Conservation (phyloP, 140 eudicot genomes). For the Stevia rebaudiana region DNA sequence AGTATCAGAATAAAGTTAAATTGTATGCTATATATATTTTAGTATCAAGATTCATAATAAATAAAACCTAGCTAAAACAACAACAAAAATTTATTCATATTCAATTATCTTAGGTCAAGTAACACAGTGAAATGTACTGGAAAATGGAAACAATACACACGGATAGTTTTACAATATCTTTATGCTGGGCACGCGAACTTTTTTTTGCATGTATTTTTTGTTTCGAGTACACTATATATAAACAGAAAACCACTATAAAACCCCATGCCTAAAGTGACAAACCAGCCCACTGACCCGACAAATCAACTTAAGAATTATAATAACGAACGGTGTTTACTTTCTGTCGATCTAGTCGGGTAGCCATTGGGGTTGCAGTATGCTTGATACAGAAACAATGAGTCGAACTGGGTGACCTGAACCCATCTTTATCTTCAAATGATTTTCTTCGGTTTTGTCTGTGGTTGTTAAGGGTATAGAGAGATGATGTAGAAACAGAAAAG, state of each 20-base stretch:
- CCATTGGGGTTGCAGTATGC: constrained; percentile 19
- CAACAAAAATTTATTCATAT: too few species aligned
- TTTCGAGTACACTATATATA: neutral
- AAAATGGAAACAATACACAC: too few species aligned
- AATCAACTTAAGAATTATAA: neutral
- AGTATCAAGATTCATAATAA: too few species aligned
- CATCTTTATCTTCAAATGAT: constrained; percentile 29
- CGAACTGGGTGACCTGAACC: constrained; percentile 36
- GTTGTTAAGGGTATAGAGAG: constrained; percentile 18
- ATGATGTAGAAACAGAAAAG: constrained; percentile 37
- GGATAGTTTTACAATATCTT: too few species aligned
- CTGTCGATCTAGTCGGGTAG: neutral
- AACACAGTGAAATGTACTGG: too few species aligned
- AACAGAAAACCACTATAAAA: constrained; percentile 1
- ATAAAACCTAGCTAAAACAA: too few species aligned
- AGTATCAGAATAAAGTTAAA: too few species aligned
- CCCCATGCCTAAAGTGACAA: neutral
- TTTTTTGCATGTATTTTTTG: too few species aligned
- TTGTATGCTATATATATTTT: too few species aligned
- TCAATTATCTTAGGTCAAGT: too few species aligned
- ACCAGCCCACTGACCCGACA: neutral
- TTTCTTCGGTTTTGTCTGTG: constrained; percentile 13
- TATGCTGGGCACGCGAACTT: too few species aligned
- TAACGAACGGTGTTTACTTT: neutral
- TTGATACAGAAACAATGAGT: constrained; percentile 39